Evolutionary conservation across 2,329 filamentous ascomycete species (phyloP), one percentile per base, ranked within the genome.

Genomic region (Colletotrichum ledebouriae): DNA sequence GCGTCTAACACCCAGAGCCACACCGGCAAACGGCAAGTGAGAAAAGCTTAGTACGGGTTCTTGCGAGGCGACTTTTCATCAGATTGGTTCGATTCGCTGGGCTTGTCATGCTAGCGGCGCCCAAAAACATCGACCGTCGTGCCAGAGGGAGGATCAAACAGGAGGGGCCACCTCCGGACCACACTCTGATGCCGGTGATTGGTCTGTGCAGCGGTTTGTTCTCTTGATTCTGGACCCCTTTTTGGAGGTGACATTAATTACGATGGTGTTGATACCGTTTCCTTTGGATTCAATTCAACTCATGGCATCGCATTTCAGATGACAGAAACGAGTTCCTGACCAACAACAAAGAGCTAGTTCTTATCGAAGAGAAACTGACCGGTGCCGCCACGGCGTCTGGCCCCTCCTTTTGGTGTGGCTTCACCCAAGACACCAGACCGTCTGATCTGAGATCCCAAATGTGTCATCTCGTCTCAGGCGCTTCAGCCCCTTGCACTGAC

Each of bases 381-480:
- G 41, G 42, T 20, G 17, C 42, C 13, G 34, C 37, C 58, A 17
- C 20, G 44, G 63, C 50, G 34, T 44, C 42, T 13, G 5, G 13
- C 29, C 37, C 22, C 39, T 56, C 25, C n/a, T 15, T n/a, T 25
- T 13, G 37, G 6, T 17, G 34, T 53, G 60, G 53, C 61, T 59
- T 64, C 46, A 65, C 60, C 47, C 57, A 66, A 69, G 66, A 67
- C 66, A 60, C 41, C 56, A 55, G 60, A 61, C 70, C 67, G 63
- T 71, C 70, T 63, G 70, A 71, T 71, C 70, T 61, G 59, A 69
- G 58, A 44, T 53, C 56, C 59, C 56, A 53, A 62, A 70, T 71
- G 69, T 71, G 66, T 71, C 67, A 71, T 63, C 69, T 67, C 58
- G 69, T 71, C 69, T 71, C 60, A 63, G 66, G 58, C 67, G 52